Base-by-base conservation (phyloP, 495 filamentous ascomycete species). In the Podospora fimiseda region DNA sequence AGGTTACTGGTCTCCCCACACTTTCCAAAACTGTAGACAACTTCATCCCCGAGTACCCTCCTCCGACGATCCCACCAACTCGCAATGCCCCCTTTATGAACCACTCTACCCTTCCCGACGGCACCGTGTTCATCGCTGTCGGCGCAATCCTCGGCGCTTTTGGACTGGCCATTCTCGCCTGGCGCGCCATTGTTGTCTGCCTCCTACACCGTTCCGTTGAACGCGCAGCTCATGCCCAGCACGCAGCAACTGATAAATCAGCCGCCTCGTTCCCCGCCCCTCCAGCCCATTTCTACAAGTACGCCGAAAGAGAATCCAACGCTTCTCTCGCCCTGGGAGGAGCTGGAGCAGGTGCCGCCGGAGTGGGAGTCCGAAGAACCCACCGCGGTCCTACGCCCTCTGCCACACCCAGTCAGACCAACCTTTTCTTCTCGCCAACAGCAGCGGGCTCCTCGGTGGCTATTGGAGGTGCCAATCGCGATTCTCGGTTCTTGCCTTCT, bases 91-190 rank as follows among this genome's bases (percentile, higher is more conserved):
- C 94, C 22, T 98, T 89, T 65, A 96, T 98, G 90, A 88, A 94
- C 61, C 85, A 86, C 63, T 91, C 89, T n/a, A 85, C 75, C 41
- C 78, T 90, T 7, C 93, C 93, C 0, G 89, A 97, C 70, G 93
- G 93, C 15, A 96, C 93, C 20, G 84, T 98, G 27, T 98, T 98
- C 74, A 98, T 98, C 63, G 83, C 79, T 38, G 94, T 96, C 16
- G 93, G 94, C 42, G 88, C 90, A 16, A 84, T 85, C 24, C 79
- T 98, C 3, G 94, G 86, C 23, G 82, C 90, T 52, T 81, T 96
- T 52, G 89, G 82, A 3, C 70, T 89, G 9, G 79, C 84, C 19
- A 78, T 98, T 15, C 77, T 97, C 2, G 78, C 84, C 48, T 98
- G 93, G 93, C 87, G 93, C 49, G 85, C 77, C 43, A 79, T 95